Evolutionary conservation across 2,329 filamentous ascomycete genomes (phyloP), one percentile per base, ranked within the genome.

Genomic region (Claviceps sp.): DNA sequence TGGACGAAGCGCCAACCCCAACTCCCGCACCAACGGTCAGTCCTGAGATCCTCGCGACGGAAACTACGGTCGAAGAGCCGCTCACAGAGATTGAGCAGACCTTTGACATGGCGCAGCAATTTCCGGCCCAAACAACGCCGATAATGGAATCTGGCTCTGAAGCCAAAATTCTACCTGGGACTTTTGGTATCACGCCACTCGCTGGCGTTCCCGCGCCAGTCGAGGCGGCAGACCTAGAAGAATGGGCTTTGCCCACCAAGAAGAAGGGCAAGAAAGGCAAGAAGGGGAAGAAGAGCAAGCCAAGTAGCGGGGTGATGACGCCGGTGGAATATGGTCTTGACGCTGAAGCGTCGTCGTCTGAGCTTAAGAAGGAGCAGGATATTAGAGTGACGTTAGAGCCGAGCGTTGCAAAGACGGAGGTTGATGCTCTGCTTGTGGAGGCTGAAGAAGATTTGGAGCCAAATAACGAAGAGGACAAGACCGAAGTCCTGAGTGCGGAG

Each of bases 181-280:
- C n/a, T 37, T n/a, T 20, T 6, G 29, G 14, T 11, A 22, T 6
- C 13, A 22, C 29, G 3, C 26, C 45, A 20, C 13, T 20, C 20
- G 34, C 39, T 23, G 39, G 44, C 11, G 48, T 37, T n/a, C 7
- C 48, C 14, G n/a, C 5, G 17, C 29, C 14, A 22, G 13, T 26
- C 13, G 48, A 50, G 13, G 48, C 40, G n/a, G 48, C 14, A 34
- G 39, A 23, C 7, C 17, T 20, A 40, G 34, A 51, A 6, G 43
- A 49, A 14, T 44, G 58, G 45, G 45, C 38, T 23, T 50, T 34
- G 34, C 17, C 46, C n/a, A 38, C 23, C n/a, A 46, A 45, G 36
- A 50, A 46, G 29, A 55, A 52, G 23, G 26, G 16, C 17, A 52
- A 54, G 49, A 52, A 50, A 5, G 26, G 20, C 16, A 52, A 54